A percentile compares a stretch with the other conserved stretches of the same genome.
These are phyloP conservation scores for Ambrosia hybrid DNA, from an alignment of 140 eudicot species.

Conservation along the genomic window DNA sequence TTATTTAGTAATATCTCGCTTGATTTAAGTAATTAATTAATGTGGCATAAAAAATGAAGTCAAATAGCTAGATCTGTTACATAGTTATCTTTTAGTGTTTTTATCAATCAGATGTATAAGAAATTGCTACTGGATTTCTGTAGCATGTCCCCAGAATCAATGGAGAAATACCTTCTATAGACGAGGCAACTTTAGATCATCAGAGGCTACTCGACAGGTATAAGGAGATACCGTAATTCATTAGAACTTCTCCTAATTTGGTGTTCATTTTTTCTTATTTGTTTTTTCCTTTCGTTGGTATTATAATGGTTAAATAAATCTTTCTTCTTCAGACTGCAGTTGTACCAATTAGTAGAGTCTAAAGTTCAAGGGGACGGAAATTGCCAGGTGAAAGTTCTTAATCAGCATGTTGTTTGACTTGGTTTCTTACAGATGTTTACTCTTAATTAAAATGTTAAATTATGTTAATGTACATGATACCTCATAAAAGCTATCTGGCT, in stretches of 20 bases:
- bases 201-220: slow-evolving; percentile 89
- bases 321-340: slow-evolving; percentile 53
- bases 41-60: no score
- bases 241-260: neutral
- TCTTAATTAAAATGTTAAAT: neutral
- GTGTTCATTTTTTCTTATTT: neutral
- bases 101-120: slow-evolving; percentile 1
- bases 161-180: slow-evolving; percentile 82
- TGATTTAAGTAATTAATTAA: no score
- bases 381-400: slow-evolving; percentile 64
- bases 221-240: neutral
- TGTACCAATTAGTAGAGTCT: slow-evolving; percentile 72
- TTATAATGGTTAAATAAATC: slow-evolving; percentile 14
- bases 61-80: slow-evolving; percentile 1
- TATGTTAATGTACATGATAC: slow-evolving; percentile 1
- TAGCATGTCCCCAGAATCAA: slow-evolving; percentile 88
- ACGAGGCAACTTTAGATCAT: slow-evolving; percentile 85
- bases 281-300: neutral
- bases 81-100: neutral
- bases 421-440: neutral
- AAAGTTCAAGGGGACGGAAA: slow-evolving; percentile 88
- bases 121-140: slow-evolving; percentile 27
- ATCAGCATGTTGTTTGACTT: slow-evolving; percentile 12
- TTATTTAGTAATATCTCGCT: neutral
- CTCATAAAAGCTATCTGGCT: slow-evolving; percentile 11